Evolutionary conservation across 116 monocot genomes (phyloP), one percentile per base, ranked within the genome.

Genomic region (Posidonia oceanica): DNA sequence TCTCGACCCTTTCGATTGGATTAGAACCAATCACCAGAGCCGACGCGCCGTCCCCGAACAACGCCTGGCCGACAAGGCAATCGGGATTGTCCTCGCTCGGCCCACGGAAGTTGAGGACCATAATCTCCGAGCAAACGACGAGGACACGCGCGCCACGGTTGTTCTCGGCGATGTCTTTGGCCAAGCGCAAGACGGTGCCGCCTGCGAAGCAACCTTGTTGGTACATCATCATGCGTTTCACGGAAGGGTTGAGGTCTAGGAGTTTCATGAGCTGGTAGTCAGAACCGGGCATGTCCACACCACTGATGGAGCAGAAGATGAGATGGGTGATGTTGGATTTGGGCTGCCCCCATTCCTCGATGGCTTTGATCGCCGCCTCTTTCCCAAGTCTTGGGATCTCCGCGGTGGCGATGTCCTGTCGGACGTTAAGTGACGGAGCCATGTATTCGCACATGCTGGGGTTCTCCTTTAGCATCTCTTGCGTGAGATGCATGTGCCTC

Each of bases 181-280:
- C 85, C 75, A 63, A 0, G 1, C 63, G 63, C 29, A 81, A 69
- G 13, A 77, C 85, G 14, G 81, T 81, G 76, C 72, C 85, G 57
- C 85, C 85, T 60, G 81, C 85, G 70, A 78, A 81, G 81, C 81
- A 85, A 1, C 85, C 85, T 52, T 85, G 85, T 14, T 74, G 75
- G 81, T 78, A 81, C 44, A 44, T 44, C 44, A 44, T 44, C 44
- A 44, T 44, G 44, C 44, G 44, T 10, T 44, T 44, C 8, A 44
- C 44, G 44, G 44, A 44, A 10, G 44, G 44, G 44, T 44, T 44
- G 44, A 44, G 44, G 4, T 10, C 44, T 5, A 44, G 44, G 3
- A 3, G 44, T 10, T 44, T 44, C 44, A 44, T 44, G 44, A 44
- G 44, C 44, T 44, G 44, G 44, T 44, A 44, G 44, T 44, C 44